A percentile compares a stretch with the other conserved stretches of the same genome.
Conservation (phyloP, 1,284 basidiomycete species). For the Chalciporus sp. region DNA sequence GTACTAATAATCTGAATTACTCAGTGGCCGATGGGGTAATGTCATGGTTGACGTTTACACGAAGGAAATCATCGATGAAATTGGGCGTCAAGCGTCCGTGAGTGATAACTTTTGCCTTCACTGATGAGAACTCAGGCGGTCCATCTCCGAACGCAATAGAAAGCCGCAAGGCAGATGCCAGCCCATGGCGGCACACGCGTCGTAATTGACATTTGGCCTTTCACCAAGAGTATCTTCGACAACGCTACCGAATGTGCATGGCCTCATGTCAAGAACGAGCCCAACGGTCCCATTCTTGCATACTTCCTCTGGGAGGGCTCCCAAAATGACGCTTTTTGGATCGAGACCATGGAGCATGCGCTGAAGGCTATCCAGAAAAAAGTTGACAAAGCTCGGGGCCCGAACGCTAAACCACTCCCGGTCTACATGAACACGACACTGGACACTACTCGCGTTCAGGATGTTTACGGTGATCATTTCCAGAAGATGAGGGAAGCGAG, state of each 20-base stretch:
- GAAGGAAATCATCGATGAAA: conserved; percentile 13
- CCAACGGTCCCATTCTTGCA: conserved; percentile 25
- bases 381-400: background rate
- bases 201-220: conserved; percentile 28
- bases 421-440: conserved; percentile 16
- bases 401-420: conserved; percentile 6
- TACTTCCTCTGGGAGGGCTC: conserved; percentile 28
- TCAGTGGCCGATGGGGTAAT: conserved; percentile 25
- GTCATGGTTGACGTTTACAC: conserved; percentile 23
- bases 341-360: conserved; percentile 18
- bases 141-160: conserved; percentile 2
- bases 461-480: conserved; percentile 15
- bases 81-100: conserved; percentile 11
- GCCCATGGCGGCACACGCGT: conserved; percentile 19
- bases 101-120: background rate
- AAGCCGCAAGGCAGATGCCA: conserved; percentile 7
- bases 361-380: conserved; percentile 9
- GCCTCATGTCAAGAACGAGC: conserved; percentile 24
- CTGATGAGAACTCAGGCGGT: background rate
- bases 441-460: conserved; percentile 8
- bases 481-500: background rate
- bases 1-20: background rate
- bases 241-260: conserved; percentile 25
- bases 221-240: conserved; percentile 27
- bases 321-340: conserved; percentile 29